Base-by-base conservation (phyloP, 2,329 filamentous ascomycete genomes). In the Beauveria varroae region DNA sequence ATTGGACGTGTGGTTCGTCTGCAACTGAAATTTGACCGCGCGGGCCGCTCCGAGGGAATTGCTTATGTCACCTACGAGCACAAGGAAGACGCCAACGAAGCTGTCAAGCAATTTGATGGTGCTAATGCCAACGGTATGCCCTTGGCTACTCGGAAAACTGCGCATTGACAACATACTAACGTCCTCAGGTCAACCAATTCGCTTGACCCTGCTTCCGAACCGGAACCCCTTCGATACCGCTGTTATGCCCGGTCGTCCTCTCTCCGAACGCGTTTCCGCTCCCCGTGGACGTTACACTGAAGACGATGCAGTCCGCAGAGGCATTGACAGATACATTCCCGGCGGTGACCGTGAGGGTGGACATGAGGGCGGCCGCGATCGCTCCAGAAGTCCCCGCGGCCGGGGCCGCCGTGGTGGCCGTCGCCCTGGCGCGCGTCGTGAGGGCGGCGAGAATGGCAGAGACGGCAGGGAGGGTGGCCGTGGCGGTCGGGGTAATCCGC, bases 31-130 rank as follows among this genome's bases (percentile, higher is more conserved):
- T 97, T 96, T 71, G 93, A 97, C 74, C 88, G 92, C 67, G 89
- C 91, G 63, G 93, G 93, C 61, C 90, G 93, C 69, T 96, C 91
- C 2, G 88, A 93, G 69, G 93, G 93, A 61, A 82, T 88, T 43
- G 93, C 92, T 7, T 95, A 86, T 69, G 89, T 97, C 54, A 93
- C 88, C 9, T 96, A 96, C 75, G 83, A 87, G 66, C 79, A 78
- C 60, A 76, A 83, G 55, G 81, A 84, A 53, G 89, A 96, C 72
- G 93, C 93, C 10, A 78, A 82, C 67, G 80, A 83, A 51, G 93
- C 93, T 2, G 82, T 96, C 60, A 81, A 79, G 59, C 88, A 96
- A 68, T 97, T 89, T 70, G 88, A 97, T 71, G 91, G 91, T 61
- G 92, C 92, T 65, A 96, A 96, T 71, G 93, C 93, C 62, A 93